A percentile compares a stretch with the other conserved stretches of the same genome.
phyloP scores from a whole-genome alignment of 805 yeast genomes.

The Ogataea populi-albae region DNA sequence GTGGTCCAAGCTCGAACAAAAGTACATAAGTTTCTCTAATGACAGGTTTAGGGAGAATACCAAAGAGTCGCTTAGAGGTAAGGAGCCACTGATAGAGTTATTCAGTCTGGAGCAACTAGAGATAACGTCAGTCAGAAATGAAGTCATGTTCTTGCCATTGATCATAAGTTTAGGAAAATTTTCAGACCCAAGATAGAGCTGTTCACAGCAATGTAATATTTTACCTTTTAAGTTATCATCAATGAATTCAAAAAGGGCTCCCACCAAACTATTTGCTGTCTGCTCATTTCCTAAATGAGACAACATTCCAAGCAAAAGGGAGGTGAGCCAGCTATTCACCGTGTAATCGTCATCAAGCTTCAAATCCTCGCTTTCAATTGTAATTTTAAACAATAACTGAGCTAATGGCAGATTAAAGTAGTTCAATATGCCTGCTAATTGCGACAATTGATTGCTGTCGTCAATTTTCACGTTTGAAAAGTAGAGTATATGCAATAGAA shows the following conservation, averaged over 20 bases:
- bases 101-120: conserved; percentile 42
- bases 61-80: conserved; percentile 36
- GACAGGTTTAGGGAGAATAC: conserved; percentile 40
- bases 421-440: conserved; percentile 28
- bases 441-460: conserved; percentile 5
- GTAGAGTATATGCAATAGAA: conserved; percentile 16
- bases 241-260: conserved; percentile 39
- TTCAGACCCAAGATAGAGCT: conserved; percentile 40
- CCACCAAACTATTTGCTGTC: conserved; percentile 25
- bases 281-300: conserved; percentile 10
- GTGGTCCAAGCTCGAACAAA: conserved; percentile 28
- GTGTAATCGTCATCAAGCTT: conserved; percentile 12
- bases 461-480: conserved; percentile 7
- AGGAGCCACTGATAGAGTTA: conserved; percentile 8
- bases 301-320: conserved; percentile 12
- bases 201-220: conserved; percentile 38
- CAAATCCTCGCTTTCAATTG: conserved; percentile 23
- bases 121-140: conserved; percentile 42
- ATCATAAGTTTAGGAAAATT: conserved; percentile 34
- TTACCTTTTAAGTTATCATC: conserved; percentile 31
- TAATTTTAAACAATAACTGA: conserved; percentile 37
- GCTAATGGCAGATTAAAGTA: conserved; percentile 42
- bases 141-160: conserved; percentile 32
- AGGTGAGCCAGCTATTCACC: conserved; percentile 6
- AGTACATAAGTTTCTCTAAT: conserved; percentile 37